Percentiles rank a stretch among this genome's conserved stretches.
Evolutionary conservation across 148 eudicot genomes (phyloP).

Genomic region (Vaccinium vitisidaea): DNA sequence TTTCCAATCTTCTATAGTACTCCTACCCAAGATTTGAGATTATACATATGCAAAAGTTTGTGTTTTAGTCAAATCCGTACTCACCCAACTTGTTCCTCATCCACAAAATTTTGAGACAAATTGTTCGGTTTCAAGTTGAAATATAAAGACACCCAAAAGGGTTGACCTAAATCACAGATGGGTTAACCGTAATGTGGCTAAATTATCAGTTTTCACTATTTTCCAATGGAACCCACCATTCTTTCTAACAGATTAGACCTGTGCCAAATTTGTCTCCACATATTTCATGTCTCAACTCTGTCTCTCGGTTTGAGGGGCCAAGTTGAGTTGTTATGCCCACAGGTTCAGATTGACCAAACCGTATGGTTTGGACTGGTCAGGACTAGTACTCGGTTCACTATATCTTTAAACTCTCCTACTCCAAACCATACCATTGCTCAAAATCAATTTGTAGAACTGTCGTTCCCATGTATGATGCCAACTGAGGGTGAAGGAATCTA

Average conservation of each 20-base stretch:
- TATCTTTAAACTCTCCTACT: no score
- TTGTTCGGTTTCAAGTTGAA: not conserved
- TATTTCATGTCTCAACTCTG: not conserved
- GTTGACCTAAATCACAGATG: constrained; percentile 16
- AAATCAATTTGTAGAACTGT: no score
- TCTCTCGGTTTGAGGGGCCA: not conserved
- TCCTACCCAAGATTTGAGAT: not conserved
- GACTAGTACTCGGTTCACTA: no score
- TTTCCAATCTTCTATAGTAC: not conserved
- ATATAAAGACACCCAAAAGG: not conserved
- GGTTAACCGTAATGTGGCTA: not conserved
- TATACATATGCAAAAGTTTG: not conserved
- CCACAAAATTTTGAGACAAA: not conserved
- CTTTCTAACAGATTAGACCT: not conserved
- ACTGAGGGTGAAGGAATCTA: no score
- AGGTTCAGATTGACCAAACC: not conserved
- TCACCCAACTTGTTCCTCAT: constrained; percentile 1
- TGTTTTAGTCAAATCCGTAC: not conserved
- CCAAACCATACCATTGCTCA: no score
- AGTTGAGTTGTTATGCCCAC: not conserved
- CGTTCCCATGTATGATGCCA: no score
- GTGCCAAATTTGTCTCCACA: not conserved
- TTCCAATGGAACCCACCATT: constrained; percentile 14
- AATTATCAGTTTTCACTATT: not conserved
- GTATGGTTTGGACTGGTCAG: no score